Base-by-base conservation (phyloP, 2,329 filamentous ascomycete species). In the Harringtonia aguacate region DNA sequence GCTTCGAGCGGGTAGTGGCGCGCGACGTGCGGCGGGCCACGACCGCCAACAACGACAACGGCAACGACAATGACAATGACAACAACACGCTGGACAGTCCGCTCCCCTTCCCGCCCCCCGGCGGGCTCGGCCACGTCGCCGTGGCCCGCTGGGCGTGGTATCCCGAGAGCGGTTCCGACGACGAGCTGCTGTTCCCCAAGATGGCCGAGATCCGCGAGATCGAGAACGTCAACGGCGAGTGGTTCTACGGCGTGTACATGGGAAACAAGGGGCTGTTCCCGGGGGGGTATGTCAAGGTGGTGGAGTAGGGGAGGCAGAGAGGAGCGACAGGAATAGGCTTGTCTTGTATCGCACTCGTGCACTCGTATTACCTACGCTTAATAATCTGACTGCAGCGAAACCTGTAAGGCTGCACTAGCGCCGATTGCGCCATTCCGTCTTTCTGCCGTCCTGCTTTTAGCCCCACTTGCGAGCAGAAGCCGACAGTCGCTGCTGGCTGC, bases 171-270 rank as follows among this genome's bases (percentile, higher is more conserved):
- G 72, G 65, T 0, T 75, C 75, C 1, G 69, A 68, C 18, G 85
- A 95, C 57, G 90, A 97, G 63, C 64, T 97, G 34, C 62, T 81
- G 49, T 95, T 97, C 53, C 90, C 90, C 0, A 80, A 79, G 41
- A 81, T 84, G 10, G 88, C 89, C 0, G 85, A 92, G 61, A 75
- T 97, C 14, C 72, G 73, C 8, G 90, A 97, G 65, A 78, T 84
- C 31, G 83, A 90, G 58, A 84, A 92, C 60, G 78, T 94, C 39
- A 95, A 95, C 59, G 85, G 82, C 17, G 88, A 95, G 59, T 97
- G 89, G 89, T 88, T 75, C 56, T 84, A 82, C 65, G 90, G 90
- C 0, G 79, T 79, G 24, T 95, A 94, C 67, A 88, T 87, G 64
- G 88, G 87, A 0, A 67, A 65, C 21, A 80, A 77, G 53, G 89